Percentiles rank a stretch among this genome's conserved stretches.
Conservation (phyloP, 148 eudicot genomes). For the Nyssa sinensis region DNA sequence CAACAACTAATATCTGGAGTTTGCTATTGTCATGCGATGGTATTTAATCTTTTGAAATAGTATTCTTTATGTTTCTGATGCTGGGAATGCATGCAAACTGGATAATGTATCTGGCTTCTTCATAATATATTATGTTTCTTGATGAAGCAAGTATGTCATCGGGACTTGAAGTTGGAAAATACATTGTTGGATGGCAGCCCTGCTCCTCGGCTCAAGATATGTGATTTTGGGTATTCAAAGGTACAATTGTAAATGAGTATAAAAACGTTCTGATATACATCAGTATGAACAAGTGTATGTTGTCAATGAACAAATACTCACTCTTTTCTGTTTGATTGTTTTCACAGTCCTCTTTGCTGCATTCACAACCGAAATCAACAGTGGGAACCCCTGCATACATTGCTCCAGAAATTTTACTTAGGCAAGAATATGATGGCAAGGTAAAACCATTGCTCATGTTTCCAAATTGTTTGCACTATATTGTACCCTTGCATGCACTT, state of each 20-base stretch:
- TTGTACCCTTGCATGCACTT: background rate
- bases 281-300: no score
- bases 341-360: conserved; percentile 82
- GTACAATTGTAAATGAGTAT: no score
- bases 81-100: background rate
- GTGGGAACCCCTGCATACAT: conserved; percentile 98
- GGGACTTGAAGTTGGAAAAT: conserved; percentile 63
- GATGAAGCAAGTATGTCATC: conserved; percentile 67
- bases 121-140: conserved; percentile 10
- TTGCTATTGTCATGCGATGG: conserved; percentile 83
- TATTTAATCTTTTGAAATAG: conserved; percentile 14
- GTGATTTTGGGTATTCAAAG: conserved; percentile 77
- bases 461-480: background rate
- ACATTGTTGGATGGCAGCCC: conserved; percentile 59
- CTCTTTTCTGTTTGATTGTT: no score
- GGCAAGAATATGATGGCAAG: conserved; percentile 96
- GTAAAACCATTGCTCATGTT: conserved; percentile 24
- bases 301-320: no score
- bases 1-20: conserved; percentile 89
- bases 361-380: conserved; percentile 93
- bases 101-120: conserved; percentile 6
- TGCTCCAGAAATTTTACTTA: conserved; percentile 87
- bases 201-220: conserved; percentile 57
- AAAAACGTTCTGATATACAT: no score
- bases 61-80: background rate